Evolutionary conservation across 768 basidiomycete genomes (phyloP), one percentile per base, ranked within the genome.

Genomic region (Collybiopsis confluens): DNA sequence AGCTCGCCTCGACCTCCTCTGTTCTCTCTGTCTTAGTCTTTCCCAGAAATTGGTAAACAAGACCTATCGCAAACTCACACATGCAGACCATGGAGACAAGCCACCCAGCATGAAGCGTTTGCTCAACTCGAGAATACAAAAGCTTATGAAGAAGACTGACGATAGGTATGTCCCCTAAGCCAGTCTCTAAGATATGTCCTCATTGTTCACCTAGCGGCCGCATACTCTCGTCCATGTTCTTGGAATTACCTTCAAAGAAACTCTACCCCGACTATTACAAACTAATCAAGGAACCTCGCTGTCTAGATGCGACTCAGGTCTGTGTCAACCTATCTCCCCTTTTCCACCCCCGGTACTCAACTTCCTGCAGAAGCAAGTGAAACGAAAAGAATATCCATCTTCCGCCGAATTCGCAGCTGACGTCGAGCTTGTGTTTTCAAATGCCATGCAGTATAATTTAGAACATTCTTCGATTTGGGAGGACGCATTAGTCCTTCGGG

Each of bases 371-470:
- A 86, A 85, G 81, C 82, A 81, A 45, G 73, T 96, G 58, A 86
- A 90, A 63, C 81, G 81, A 54, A 89, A 92, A 64, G 85, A 88
- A 59, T 98, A 96, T 64, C 62, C 65, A 20, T 79, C 75, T 2
- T 71, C 80, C 4, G 73, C 78, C 3, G 85, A 88, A 23, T 96
- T 95, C 62, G 86, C 87, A 41, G 81, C 81, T 8, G 95, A 98
- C 55, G 87, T 95, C 13, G 91, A 94, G 61, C 78, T 94, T 38
- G 88, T 98, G 23, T 96, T 94, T 69, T 80, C 83, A 6, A 98
- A 98, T 65, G 95, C 93, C 9, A 75, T 91, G 65, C 70, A 79
- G 54, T 98, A 94, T 71, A 98, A 98, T 61, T 84, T 82, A 62
- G 93, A 96, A 26, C 83, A 88, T 62, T 90, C 87, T 24, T 78